A percentile compares a stretch with the other conserved stretches of the same genome.
phyloP scores from a whole-genome alignment of 768 basidiomycete species.

The Lepiota venenata region DNA sequence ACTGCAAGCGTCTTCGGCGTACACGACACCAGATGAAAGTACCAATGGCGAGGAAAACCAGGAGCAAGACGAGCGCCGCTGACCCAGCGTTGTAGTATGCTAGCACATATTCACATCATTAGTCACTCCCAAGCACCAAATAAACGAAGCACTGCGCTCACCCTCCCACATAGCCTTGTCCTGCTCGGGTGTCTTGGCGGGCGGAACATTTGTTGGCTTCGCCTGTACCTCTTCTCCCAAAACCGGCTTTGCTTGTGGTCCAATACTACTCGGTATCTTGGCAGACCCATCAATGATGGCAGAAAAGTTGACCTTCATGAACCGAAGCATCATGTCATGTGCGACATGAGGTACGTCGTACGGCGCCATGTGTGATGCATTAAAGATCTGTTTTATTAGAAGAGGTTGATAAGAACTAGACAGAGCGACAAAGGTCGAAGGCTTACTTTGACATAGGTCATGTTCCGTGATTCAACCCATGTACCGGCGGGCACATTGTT shows the following conservation, averaged over 20 bases:
- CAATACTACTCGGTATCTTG: slow-evolving; percentile 76
- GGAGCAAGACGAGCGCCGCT: slow-evolving; percentile 75
- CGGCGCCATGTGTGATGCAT: slow-evolving; percentile 95
- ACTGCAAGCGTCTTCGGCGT: slow-evolving; percentile 42
- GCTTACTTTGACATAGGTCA: slow-evolving; percentile 88
- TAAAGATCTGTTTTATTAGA: slow-evolving; percentile 59
- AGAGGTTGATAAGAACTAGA: neutral
- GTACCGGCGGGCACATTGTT: slow-evolving; percentile 77
- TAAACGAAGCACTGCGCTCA: slow-evolving; percentile 26
- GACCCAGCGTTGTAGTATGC: slow-evolving; percentile 97
- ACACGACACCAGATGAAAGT: slow-evolving; percentile 79
- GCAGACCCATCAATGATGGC: slow-evolving; percentile 79
- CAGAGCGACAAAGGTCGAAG: neutral
- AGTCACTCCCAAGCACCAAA: neutral
- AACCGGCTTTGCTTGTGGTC: slow-evolving; percentile 63
- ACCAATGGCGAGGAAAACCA: slow-evolving; percentile 66
- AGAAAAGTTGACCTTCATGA: slow-evolving; percentile 90
- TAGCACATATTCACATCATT: slow-evolving; percentile 22
- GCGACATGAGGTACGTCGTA: slow-evolving; percentile 83
- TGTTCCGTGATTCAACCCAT: slow-evolving; percentile 85
- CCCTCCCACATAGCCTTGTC: slow-evolving; percentile 92
- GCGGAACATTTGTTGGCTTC: slow-evolving; percentile 31
- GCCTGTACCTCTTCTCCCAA: slow-evolving; percentile 45
- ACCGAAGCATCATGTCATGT: slow-evolving; percentile 98
- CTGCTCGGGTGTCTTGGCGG: slow-evolving; percentile 67